Base-by-base conservation (phyloP, 805 yeast species). In the Kregervanrija delftensis region DNA sequence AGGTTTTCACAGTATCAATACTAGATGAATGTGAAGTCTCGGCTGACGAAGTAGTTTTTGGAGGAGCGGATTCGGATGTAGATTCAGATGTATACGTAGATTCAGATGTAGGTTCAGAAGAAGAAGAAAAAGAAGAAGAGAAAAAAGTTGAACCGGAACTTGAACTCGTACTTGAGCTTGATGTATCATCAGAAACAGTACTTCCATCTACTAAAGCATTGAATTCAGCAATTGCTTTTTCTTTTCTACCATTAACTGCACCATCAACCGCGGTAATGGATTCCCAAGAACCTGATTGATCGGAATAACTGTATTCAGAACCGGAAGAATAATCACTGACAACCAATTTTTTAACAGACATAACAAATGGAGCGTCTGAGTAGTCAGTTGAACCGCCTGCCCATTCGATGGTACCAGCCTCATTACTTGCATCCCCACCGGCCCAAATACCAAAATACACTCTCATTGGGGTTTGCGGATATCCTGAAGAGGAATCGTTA, bases 401-500 rank as follows among this genome's bases (percentile, higher is more conserved):
- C 93, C 93, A 84, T 56, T 77, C 78, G 46, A 84, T 82, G 2
- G 90, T 83, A 41, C 91, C 91, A 34, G 68, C 67, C 6, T 71
- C 67, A 55, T 83, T 83, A 22, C 67, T 53, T 30, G 84, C 67
- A 61, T 83, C 89, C 60, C 93, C 93, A 55, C 90, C 91, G 4
- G 89, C 89, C 91, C 93, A 84, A 31, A 79, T 65, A 51, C 93
- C 91, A 49, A 84, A 60, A 51, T 68, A 73, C 1, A 55, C 5
- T 40, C 53, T 50, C 90, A 89, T 86, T 40, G 97, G 97, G n/a
- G 88, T 69, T 66, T 89, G 96, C 37, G 97, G 97, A 63, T 76
- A 90, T 5, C 95, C 95, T 57, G 78, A 73, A 13, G 76, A 59
- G 16, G 81, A 68, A 45, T 68, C 65, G 45, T 77, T 71, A 10